Conservation (phyloP, 2,329 filamentous ascomycete genomes). For the Fusarium albosuccineum region DNA sequence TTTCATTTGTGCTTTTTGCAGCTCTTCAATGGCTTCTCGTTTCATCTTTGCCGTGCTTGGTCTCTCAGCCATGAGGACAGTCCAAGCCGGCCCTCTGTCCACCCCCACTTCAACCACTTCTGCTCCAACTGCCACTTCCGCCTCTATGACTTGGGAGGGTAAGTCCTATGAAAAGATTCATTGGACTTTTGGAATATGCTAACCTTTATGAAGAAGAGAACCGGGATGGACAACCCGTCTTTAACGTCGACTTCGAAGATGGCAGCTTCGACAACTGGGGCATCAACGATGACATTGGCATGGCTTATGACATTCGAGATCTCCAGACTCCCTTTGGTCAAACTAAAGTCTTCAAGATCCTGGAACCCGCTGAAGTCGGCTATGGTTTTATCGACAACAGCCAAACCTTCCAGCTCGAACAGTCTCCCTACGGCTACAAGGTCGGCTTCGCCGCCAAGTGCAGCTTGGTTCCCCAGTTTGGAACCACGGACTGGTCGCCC, state of each 20-base stretch:
- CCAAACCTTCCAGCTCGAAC: background rate
- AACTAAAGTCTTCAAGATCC: background rate
- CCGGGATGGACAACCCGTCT: too few species aligned
- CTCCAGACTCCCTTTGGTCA: background rate
- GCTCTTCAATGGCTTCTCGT: too few species aligned
- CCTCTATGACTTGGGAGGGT: too few species aligned
- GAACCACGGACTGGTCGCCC: background rate
- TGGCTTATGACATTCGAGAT: background rate
- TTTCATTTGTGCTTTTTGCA: too few species aligned
- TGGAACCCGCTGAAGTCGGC: background rate
- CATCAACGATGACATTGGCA: background rate
- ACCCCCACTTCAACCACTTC: too few species aligned
- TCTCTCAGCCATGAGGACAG: too few species aligned
- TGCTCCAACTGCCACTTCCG: too few species aligned
- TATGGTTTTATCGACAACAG: background rate
- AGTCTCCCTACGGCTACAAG: background rate
- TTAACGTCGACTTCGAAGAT: conserved; percentile 1
- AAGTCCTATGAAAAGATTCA: too few species aligned
- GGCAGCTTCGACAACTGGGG: background rate
- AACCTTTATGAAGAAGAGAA: too few species aligned
- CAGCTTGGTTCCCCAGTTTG: background rate
- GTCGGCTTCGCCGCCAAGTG: conserved; percentile 1
- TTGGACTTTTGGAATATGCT: too few species aligned
- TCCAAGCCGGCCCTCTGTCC: too few species aligned
- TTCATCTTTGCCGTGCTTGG: too few species aligned